A percentile compares a stretch with the other conserved stretches of the same genome.
These are phyloP conservation scores for Acrocalymma vagum DNA, from an alignment of 2,329 filamentous ascomycete genomes.

Conservation along the genomic window DNA sequence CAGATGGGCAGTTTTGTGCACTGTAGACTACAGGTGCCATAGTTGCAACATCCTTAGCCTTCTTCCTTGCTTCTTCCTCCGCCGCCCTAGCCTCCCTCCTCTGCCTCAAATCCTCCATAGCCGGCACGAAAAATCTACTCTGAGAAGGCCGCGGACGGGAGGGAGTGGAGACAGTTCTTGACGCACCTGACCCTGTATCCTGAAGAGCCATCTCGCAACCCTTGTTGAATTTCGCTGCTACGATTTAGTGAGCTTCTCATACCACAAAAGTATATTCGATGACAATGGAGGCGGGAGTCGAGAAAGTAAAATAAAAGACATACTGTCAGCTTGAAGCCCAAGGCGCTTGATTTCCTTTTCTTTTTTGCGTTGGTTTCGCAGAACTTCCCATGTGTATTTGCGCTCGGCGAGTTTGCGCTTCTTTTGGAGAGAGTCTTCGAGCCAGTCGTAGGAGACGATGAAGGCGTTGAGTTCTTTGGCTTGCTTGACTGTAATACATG, in stretches of 20 bases:
- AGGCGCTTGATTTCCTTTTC: slow-evolving; percentile 36
- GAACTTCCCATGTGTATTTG: slow-evolving; percentile 42
- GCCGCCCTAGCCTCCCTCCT: slow-evolving; percentile 30
- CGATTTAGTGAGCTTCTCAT: slow-evolving; percentile 5
- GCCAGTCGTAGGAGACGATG: slow-evolving; percentile 55
- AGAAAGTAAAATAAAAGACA: slow-evolving; percentile 8
- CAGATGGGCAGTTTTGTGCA: too few species aligned
- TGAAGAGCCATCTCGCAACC: slow-evolving; percentile 38
- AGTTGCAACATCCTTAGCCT: slow-evolving; percentile 14
- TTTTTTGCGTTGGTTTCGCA: slow-evolving; percentile 40
- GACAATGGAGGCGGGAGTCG: neutral
- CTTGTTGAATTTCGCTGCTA: slow-evolving; percentile 38
- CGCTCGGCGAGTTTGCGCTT: slow-evolving; percentile 40
- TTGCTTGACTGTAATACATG: slow-evolving; percentile 21
- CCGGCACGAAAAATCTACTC: slow-evolving; percentile 36
- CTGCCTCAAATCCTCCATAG: slow-evolving; percentile 28
- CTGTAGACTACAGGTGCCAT: too few species aligned
- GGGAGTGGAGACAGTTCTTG: slow-evolving; percentile 13
- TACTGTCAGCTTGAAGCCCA: slow-evolving; percentile 35
- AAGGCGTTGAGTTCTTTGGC: slow-evolving; percentile 27
- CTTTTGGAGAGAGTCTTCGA: slow-evolving; percentile 58
- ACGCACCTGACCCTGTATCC: slow-evolving; percentile 50
- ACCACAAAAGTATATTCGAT: slow-evolving; percentile 16
- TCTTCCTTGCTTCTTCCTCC: slow-evolving; percentile 14
- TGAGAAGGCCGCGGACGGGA: slow-evolving; percentile 22